Evolutionary conservation across 805 yeast species (phyloP), one percentile per base, ranked within the genome.

Genomic region (Candida ficus): DNA sequence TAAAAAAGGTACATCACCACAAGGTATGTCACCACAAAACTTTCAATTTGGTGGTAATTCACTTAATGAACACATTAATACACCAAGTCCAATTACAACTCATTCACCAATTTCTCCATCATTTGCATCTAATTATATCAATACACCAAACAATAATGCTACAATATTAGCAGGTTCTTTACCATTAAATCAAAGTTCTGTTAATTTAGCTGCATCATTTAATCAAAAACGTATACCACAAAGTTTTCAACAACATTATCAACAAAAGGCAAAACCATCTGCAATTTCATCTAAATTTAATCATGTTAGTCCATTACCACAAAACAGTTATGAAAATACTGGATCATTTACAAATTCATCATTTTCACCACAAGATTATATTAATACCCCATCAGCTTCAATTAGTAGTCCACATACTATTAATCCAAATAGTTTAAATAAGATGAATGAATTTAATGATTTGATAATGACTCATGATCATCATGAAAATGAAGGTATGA

Each of bases 171-270:
- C 51, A 2, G 48, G 46, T 11, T 55, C 60, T 4, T 26, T 54
- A 3, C 55, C 46, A 11, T 26, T 41, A n/a, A 47, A 46, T 23
- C 37, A 35, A 2, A 46, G 52, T 11, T 47, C 60, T 2, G 48
- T 49, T 7, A 56, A 53, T 30, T 29, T 56, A 20, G 51, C 58
- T 9, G 52, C 53, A 22, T 44, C 51, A 2, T 55, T 56, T 40
- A 56, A 52, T 38, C 55, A 53, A 17, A 56, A 56, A 40, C 43
- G 61, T 29, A 53, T 56, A 6, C 61, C 61, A 26, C 58, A 49
- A 29, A 44, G 43, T 26, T 56, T 52, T 35, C 58, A 45, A 23
- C 34, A 27, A 23, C 36, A 35, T 22, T 36, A 22, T 12, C 28
- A 27, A 19, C 34, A 32, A 9, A 22, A 33, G 20, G n/a, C n/a